Conservation (phyloP, 2,329 filamentous ascomycete species). For the Clarireedia hainanense region DNA sequence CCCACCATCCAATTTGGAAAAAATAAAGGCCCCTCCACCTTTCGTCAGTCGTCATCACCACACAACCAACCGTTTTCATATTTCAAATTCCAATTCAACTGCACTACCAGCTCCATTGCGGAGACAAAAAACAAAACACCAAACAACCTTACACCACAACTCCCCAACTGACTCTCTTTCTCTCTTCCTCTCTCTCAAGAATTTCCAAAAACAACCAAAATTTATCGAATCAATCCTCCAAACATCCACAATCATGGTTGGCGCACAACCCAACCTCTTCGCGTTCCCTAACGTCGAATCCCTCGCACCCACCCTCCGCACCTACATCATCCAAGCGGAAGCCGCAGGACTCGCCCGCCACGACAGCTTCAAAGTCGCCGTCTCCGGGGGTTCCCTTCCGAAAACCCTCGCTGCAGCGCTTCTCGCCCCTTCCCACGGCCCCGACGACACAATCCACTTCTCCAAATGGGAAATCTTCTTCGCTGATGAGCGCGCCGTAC, state of each 20-base stretch:
- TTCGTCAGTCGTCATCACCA: neutral
- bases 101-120: neutral
- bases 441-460: conserved; percentile 62
- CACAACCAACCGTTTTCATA: neutral
- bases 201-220: neutral
- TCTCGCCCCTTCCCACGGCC: conserved; percentile 44
- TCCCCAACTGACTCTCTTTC: neutral
- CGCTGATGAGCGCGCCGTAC: conserved; percentile 91
- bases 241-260: conserved; percentile 13
- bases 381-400: conserved; percentile 90
- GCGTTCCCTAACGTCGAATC: conserved; percentile 63
- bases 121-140: neutral
- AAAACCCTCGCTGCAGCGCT: conserved; percentile 81
- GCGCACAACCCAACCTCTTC: conserved; percentile 58
- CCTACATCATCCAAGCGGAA: conserved; percentile 77
- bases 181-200: neutral
- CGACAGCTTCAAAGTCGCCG: conserved; percentile 78
- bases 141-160: neutral
- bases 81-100: neutral
- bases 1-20: neutral
- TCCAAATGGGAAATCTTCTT: conserved; percentile 97
- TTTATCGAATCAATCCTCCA: neutral
- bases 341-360: conserved; percentile 73
- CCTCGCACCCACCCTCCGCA: conserved; percentile 69
- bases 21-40: neutral